Base-by-base conservation (phyloP, 345 rosid genomes). In the Raphanus sativus region DNA sequence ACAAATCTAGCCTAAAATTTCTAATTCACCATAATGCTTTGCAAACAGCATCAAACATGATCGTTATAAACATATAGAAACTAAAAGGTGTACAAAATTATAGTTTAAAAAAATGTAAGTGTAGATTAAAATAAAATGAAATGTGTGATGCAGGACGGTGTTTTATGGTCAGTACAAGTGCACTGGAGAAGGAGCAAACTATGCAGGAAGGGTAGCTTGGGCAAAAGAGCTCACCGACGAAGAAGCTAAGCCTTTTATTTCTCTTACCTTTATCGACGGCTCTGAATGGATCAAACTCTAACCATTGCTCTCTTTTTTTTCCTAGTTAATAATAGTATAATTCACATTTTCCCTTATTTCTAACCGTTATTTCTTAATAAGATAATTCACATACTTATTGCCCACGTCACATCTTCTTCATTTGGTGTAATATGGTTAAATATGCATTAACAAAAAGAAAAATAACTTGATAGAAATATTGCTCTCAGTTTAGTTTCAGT, bases 111-210 rank as follows among this genome's bases (percentile, higher is more conserved):
- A n/a, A n/a, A n/a, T n/a, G n/a, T n/a, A n/a, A n/a, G n/a, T n/a
- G n/a, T n/a, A n/a, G n/a, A n/a, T n/a, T n/a, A n/a, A 21, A 21
- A 21, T 21, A 21, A 21, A 21, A 21, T 21, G 21, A 45, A 36
- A 28, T 65, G 70, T 54, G 59, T 48, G 12, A 61, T 80, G 70
- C 91, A 94, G 99, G 98, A 94, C 99, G 10, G 99, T 94, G 68
- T 94, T 85, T 73, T 94, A 92, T 76, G 99, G 99, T 42, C 97
- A 94, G 64, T 92, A 94, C 85, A 94, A 92, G 76, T 94, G 99
- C 84, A 88, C 81, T 0, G 99, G 99, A 48, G 79, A 87, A 60
- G 99, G 99, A 73, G 90, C 99, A 7, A 84, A 77, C 77, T 92
- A 84, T 80, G 91, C 87, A 15, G 98, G 96, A 60, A 85, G 99